Evolutionary conservation across 306 rosid genomes (phyloP), one percentile per base, ranked within the genome.

Genomic region (Notholithocarpus densiflorus): DNA sequence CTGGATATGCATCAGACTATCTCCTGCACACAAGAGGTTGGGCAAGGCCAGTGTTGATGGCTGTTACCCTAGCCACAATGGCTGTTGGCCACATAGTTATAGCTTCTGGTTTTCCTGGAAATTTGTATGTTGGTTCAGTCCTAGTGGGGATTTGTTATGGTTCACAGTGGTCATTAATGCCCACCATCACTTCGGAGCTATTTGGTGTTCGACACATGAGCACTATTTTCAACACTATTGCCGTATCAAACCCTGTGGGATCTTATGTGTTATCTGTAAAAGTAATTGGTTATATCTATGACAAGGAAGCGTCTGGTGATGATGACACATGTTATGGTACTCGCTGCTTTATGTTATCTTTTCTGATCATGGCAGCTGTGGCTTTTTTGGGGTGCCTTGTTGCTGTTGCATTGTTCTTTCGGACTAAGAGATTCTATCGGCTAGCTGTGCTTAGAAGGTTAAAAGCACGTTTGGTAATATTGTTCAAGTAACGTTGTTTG

Each of bases 121-220:
- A 86, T 87, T 77, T 95, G 37, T 95, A 88, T 51, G 37, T 89
- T 59, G 98, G 98, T 84, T 92, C 98, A 34, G 79, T 91, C 56
- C 69, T 95, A 51, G 94, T 95, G 71, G 98, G 98, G 13, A 84
- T 95, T 72, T 87, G 93, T 72, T 91, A 95, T 75, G 98, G 98
- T 56, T 87, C 98, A 65, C 82, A 95, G 53, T 95, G 98, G 98
- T 90, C 97, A 24, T 84, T 95, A 57, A 92, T 95, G 98, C 98
- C 98, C 53, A 91, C 96, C 56, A 88, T 95, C 77, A 88, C 92
- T 65, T 90, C 93, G 14, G 99, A 95, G 78, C 83, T 95, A 48
- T 95, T 95, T 84, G 99, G 99, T 19, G 86, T 95, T 4, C 78
- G 75, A 80, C 96, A 95, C 66, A 85, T 95, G 94, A 96, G 97